Conservation (phyloP, 2,329 filamentous ascomycete species). For the Sporothrix protearum region DNA sequence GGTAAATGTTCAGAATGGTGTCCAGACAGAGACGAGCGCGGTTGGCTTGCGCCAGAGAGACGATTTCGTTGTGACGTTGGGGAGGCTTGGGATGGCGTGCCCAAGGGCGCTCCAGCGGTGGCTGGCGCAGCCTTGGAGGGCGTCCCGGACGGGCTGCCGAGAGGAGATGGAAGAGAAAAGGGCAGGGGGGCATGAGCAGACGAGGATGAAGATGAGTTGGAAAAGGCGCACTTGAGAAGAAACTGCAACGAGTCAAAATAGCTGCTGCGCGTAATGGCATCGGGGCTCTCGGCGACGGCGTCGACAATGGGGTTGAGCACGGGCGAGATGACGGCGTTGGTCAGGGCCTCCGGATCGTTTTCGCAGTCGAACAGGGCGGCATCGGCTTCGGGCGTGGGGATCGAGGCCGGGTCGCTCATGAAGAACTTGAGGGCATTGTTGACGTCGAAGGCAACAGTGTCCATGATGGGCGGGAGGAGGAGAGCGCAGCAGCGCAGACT, state of each 20-base stretch:
- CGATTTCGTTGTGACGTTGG: background rate
- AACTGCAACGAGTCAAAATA: slow-evolving; percentile 93
- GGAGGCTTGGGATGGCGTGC: slow-evolving; percentile 2
- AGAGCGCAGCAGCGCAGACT: slow-evolving; percentile 20
- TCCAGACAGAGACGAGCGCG: slow-evolving; percentile 39
- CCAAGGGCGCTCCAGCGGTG: background rate
- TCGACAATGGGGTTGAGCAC: slow-evolving; percentile 91
- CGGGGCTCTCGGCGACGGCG: slow-evolving; percentile 84
- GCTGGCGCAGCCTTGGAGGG: background rate
- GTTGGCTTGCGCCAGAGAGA: background rate
- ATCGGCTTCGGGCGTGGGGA: slow-evolving; percentile 83
- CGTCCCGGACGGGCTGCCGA: background rate
- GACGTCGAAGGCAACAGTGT: slow-evolving; percentile 84
- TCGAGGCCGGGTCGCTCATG: slow-evolving; percentile 82
- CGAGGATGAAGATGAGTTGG: slow-evolving; percentile 38
- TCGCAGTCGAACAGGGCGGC: slow-evolving; percentile 83
- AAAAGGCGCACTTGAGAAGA: slow-evolving; percentile 83
- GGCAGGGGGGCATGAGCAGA: slow-evolving; percentile 31
- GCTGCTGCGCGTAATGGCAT: slow-evolving; percentile 73
- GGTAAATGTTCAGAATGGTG: background rate
- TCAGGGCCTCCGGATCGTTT: slow-evolving; percentile 80
- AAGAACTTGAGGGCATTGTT: slow-evolving; percentile 96
- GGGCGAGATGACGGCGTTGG: slow-evolving; percentile 73
- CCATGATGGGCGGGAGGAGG: slow-evolving; percentile 48
- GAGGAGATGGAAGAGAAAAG: slow-evolving; percentile 28